Base-by-base conservation (phyloP, 176 grass and related monocot genomes). In the Oryza rufipogon region DNA sequence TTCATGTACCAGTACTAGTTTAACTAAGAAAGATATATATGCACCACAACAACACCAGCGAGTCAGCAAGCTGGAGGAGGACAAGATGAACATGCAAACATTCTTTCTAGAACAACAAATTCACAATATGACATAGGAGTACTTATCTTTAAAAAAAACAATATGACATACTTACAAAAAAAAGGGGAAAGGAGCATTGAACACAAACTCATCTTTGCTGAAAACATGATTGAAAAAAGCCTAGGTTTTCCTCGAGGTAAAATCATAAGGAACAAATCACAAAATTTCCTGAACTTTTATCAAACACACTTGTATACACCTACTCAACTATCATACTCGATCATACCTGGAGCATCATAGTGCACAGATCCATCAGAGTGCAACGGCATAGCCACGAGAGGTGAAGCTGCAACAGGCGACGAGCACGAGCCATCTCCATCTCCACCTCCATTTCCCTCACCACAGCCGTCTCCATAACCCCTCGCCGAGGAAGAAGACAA, bases 301-400 rank as follows among this genome's bases (percentile, higher is more conserved):
- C 34, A 22, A 61, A 9, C 56, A 60, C 16, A 12, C 34, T 9
- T 47, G 10, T n/a, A 65, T 52, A n/a, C 39, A 6, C 16, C 15
- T 11, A 33, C 2, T 16, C 11, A 19, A 4, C 11, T n/a, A 12
- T 64, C 2, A 11, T 75, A 32, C 30, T 32, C 30, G 83, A 74
- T 65, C 2, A 12, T 75, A 87, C 84, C 89, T 54, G 51, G 41
- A 2, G 30, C 26, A 1, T 9, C 33, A 7, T 87, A 90, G 30
- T 74, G 88, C 39, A 81, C 25, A 66, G 92, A 80, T 8, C 23
- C 80, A 78, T 84, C 85, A 68, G 86, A 85, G 20, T 71, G 83
- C 83, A 86, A 46, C 25, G 90, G 83, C 70, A 92, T 76, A 23
- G 87, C 70, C 4, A 81, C 65, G 23, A 80, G 51, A 5, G 85